A percentile compares a stretch with the other conserved stretches of the same genome.
These are phyloP conservation scores for Umbelopsis vinacea DNA, from an alignment of 192 early-diverging fungal species.

Conservation along the genomic window DNA sequence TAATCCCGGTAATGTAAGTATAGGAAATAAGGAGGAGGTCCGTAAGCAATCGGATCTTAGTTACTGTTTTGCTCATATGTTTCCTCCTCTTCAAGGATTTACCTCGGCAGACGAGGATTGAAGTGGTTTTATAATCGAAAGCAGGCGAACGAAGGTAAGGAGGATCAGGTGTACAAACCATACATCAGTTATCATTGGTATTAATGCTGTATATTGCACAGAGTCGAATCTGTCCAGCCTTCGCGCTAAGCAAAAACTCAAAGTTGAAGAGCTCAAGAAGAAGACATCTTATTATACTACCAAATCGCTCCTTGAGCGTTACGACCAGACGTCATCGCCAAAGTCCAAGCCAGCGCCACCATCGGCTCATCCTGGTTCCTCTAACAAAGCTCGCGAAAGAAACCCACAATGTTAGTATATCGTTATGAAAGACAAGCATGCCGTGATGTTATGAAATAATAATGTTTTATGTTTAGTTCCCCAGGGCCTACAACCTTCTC, in stretches of 20 bases:
- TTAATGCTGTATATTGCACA: background rate
- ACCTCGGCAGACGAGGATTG: background rate
- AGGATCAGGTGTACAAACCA: background rate
- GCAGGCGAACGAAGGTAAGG: conserved; percentile 53
- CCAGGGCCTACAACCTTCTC: background rate
- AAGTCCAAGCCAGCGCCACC: background rate
- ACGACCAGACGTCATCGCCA: conserved; percentile 56
- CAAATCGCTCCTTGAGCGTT: conserved; percentile 87
- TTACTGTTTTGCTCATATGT: background rate
- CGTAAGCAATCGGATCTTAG: no score
- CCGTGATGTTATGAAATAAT: background rate
- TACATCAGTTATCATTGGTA: background rate
- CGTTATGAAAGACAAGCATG: no score
- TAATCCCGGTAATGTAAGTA: conserved; percentile 44
- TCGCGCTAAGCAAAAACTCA: conserved; percentile 64
- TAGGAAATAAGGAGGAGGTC: background rate
- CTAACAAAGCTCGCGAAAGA: background rate
- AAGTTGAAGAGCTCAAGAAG: conserved; percentile 94
- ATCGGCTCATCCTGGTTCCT: background rate
- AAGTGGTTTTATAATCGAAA: conserved; percentile 53
- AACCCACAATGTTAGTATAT: background rate
- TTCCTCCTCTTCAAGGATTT: background rate
- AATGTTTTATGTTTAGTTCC: background rate
- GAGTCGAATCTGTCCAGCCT: conserved; percentile 47
- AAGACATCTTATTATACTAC: conserved; percentile 92